Evolutionary conservation across 139 green algal species (phyloP), one percentile per base, ranked within the genome.

Genomic region (Chlorella sp.): DNA sequence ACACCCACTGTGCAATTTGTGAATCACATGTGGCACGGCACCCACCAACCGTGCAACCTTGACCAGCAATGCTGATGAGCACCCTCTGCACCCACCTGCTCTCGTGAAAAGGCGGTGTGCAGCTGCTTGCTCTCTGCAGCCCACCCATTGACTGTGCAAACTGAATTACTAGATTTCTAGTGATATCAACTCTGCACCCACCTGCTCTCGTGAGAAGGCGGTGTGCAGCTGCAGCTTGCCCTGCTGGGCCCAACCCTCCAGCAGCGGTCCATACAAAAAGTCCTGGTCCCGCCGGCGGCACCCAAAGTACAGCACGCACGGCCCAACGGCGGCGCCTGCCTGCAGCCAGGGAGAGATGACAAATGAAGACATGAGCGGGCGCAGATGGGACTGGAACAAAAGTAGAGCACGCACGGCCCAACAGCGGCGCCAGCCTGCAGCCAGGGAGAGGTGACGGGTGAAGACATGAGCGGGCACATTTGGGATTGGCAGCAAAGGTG

Each of bases 231-330:
- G 92, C 64, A 98, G 85, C 19, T 85, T 37, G 24, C 95, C 95
- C 21, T 90, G 71, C 1, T 88, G 83, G 1, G 92, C 86, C 97
- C 96, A 98, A 15, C 37, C 86, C 91, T 97, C 91, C 80, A 99
- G 93, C 89, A 93, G 79, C 1, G 86, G 26, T 1, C 94, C 81
- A 64, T 98, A 99, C 83, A 99, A 92, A 90, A 93, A 98, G 90
- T 99, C 97, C 42, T 98, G 93, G 88, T 97, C 95, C 5, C 90
- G 81, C n/a, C 93, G 90, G 26, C 97, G 91, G 91, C 97, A 98
- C 36, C 97, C 97, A 91, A 99, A 99, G 92, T 94, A 99, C 53
- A 99, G 94, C 81, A 97, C 77, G 85, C 42, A 83, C 16, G 79
- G 26, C 66, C 93, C 93, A 30, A 90, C 53, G 18, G 53, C 18